Evolutionary conservation across 2,329 filamentous ascomycete species (phyloP).

Genomic region (Diaporthe longicolla): DNA sequence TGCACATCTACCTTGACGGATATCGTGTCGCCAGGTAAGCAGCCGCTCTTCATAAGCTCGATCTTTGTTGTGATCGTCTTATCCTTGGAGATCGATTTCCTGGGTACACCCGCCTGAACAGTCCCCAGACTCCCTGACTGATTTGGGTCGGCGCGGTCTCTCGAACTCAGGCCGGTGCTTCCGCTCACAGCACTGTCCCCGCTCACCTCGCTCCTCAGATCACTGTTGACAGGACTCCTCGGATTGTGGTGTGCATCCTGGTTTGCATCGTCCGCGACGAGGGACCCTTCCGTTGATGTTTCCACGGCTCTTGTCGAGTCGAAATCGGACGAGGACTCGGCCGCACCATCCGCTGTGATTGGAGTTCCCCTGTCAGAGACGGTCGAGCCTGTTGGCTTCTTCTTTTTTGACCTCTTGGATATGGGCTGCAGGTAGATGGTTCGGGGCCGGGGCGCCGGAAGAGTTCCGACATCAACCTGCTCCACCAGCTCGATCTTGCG

Average conservation of each 20-base stretch:
- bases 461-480: constrained; percentile 84
- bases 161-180: constrained; percentile 71
- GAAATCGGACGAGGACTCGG: constrained; percentile 54
- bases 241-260: constrained; percentile 54
- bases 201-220: constrained; percentile 77
- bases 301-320: constrained; percentile 55
- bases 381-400: constrained; percentile 62
- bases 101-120: constrained; percentile 55
- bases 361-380: constrained; percentile 51
- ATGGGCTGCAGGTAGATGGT: constrained; percentile 91
- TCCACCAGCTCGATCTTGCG: constrained; percentile 85
- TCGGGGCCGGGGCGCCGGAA: constrained; percentile 81
- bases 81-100: constrained; percentile 64
- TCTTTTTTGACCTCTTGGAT: constrained; percentile 77
- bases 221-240: constrained; percentile 62
- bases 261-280: constrained; percentile 56
- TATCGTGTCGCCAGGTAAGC: constrained; percentile 86
- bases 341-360: constrained; percentile 51
- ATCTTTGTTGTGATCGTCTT: constrained; percentile 90
- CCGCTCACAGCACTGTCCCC: constrained; percentile 78
- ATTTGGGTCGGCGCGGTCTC: constrained; percentile 57
- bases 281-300: constrained; percentile 58
- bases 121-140: constrained; percentile 62
- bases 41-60: constrained; percentile 86
- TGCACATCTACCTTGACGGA: constrained; percentile 85